phyloP scores from a whole-genome alignment of 495 filamentous ascomycete species.

The Penicillium malachiteum region DNA sequence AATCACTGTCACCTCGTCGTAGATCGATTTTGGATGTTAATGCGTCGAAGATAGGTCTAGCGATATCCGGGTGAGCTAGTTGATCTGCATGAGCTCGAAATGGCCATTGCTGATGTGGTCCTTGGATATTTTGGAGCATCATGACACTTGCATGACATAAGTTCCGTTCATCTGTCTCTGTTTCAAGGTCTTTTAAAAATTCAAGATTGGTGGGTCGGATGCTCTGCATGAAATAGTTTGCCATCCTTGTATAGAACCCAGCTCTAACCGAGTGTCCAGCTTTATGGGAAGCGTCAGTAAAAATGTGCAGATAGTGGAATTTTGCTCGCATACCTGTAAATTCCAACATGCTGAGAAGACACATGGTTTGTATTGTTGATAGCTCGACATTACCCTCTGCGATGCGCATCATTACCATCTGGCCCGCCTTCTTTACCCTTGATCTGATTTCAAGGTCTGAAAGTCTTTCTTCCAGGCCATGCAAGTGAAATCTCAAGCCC shows the following conservation, averaged over 20 bases:
- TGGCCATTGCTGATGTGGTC: slow-evolving; percentile 15
- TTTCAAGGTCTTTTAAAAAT: slow-evolving; percentile 18
- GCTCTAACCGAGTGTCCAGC: slow-evolving; percentile 39
- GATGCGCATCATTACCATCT: slow-evolving; percentile 32
- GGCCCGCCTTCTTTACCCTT: slow-evolving; percentile 30
- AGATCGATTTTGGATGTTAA: slow-evolving; percentile 5
- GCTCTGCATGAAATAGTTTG: slow-evolving; percentile 37
- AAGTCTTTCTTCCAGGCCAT: slow-evolving; percentile 4
- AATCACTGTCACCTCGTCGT: slow-evolving; percentile 7
- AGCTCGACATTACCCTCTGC: slow-evolving; percentile 36
- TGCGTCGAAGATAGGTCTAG: slow-evolving; percentile 1
- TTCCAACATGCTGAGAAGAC: slow-evolving; percentile 40
- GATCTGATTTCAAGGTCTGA: slow-evolving; percentile 17
- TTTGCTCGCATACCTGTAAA: slow-evolving; percentile 32
- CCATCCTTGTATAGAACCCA: slow-evolving; percentile 35
- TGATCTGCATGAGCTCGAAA: not conserved
- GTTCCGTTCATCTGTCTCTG: slow-evolving; percentile 35
- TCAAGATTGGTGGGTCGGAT: slow-evolving; percentile 23
- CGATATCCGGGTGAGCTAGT: not conserved
- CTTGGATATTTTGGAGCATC: slow-evolving; percentile 39
- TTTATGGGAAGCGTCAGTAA: slow-evolving; percentile 1
- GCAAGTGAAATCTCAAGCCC: slow-evolving; percentile 30
- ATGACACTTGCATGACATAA: slow-evolving; percentile 40
- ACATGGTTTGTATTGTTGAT: slow-evolving; percentile 43
- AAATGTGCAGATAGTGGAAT: not conserved